Conservation (phyloP, 164 flowering plant genomes). For the Echeveria elegans region DNA sequence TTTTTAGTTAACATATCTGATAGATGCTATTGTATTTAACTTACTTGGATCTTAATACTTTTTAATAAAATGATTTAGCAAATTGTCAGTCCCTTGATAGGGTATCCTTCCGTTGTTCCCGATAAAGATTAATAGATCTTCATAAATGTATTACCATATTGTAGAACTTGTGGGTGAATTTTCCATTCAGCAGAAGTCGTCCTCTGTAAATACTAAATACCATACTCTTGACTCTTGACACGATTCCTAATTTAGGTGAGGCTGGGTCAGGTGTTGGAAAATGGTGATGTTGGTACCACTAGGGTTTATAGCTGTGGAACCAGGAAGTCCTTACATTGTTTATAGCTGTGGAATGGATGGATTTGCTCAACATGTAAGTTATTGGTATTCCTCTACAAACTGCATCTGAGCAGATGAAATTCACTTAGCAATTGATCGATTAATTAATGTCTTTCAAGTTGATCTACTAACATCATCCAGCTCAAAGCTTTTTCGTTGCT, state of each 20-base stretch:
- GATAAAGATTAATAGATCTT: neutral
- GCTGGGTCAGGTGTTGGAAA: conserved; percentile 39
- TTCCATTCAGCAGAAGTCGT: no score
- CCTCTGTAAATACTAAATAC: no score
- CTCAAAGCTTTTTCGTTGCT: conserved; percentile 52
- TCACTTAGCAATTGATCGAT: conserved; percentile 5
- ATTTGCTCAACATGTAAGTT: conserved; percentile 47
- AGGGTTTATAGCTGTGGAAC: conserved; percentile 57
- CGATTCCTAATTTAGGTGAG: conserved; percentile 38
- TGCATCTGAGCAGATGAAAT: neutral
- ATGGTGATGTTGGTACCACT: conserved; percentile 45
- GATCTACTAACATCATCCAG: conserved; percentile 51
- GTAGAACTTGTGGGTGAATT: neutral
- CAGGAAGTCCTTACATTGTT: conserved; percentile 64
- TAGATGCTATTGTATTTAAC: no score
- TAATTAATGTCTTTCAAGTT: conserved; percentile 39
- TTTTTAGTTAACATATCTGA: no score
- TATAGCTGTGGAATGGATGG: conserved; percentile 80
- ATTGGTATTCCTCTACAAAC: neutral
- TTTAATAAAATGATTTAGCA: no score
- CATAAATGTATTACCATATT: neutral
- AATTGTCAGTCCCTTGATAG: no score
- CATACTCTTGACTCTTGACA: conserved; percentile 1
- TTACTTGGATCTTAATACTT: no score
- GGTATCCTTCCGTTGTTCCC: neutral